Conservation (phyloP, 2,329 filamentous ascomycete genomes). For the Alternaria brassicicola region DNA sequence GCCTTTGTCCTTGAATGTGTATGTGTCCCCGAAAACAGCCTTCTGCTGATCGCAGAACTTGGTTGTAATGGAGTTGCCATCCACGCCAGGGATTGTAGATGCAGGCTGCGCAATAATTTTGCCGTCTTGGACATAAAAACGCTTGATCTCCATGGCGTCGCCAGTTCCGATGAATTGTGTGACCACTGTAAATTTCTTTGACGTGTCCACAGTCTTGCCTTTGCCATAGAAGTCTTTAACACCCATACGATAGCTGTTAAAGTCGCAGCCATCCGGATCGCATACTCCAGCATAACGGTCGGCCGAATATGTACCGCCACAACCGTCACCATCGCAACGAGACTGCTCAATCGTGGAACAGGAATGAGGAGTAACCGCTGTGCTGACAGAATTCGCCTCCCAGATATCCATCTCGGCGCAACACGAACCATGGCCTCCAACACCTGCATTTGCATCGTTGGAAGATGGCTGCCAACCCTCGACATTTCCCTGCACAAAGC, state of each 20-base stretch:
- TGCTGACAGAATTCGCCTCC: slow-evolving; percentile 70
- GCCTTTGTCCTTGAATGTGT: slow-evolving; percentile 61
- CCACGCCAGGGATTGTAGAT: slow-evolving; percentile 54
- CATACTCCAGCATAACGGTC: slow-evolving; percentile 67
- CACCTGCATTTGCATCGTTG: slow-evolving; percentile 61
- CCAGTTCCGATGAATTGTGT: slow-evolving; percentile 56
- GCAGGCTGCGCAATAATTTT: slow-evolving; percentile 55
- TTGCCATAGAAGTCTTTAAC: slow-evolving; percentile 67
- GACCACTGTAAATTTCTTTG: slow-evolving; percentile 53
- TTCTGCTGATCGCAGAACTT: slow-evolving; percentile 41
- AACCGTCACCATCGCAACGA: slow-evolving; percentile 58
- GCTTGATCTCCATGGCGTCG: slow-evolving; percentile 53
- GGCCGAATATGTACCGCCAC: slow-evolving; percentile 55
- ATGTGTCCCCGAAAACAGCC: slow-evolving; percentile 37
- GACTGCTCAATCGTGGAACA: slow-evolving; percentile 60
- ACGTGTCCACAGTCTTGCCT: slow-evolving; percentile 54
- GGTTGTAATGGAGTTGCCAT: slow-evolving; percentile 41
- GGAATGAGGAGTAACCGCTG: slow-evolving; percentile 68
- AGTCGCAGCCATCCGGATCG: slow-evolving; percentile 72
- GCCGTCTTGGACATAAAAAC: slow-evolving; percentile 58
- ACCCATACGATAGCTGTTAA: slow-evolving; percentile 64
- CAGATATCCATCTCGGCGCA: slow-evolving; percentile 68
- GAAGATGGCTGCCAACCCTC: slow-evolving; percentile 59
- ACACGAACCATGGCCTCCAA: slow-evolving; percentile 63
- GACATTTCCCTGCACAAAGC: slow-evolving; percentile 54